These are phyloP conservation scores for Mucor irregularis DNA, from an alignment of 371 early-diverging fungal species.

Conservation along the genomic window DNA sequence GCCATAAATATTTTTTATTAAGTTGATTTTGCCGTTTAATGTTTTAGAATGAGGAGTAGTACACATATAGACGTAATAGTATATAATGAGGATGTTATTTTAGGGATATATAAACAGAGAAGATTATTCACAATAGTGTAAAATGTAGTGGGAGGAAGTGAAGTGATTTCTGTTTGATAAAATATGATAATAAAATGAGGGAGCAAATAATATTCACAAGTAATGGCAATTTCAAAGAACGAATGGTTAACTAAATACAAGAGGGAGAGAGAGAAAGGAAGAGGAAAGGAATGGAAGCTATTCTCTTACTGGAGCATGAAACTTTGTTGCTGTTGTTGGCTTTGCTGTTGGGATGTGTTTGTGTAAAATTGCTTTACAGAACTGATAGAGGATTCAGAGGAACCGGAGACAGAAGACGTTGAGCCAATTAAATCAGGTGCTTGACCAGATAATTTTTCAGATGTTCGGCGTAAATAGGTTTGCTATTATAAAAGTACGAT, in stretches of 20 bases:
- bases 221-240: neutral
- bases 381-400: slow-evolving; percentile 1
- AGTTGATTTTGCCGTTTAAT: too few relatives aligned
- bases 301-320: neutral
- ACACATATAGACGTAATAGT: too few relatives aligned
- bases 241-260: neutral
- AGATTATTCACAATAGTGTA: too few relatives aligned
- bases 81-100: too few relatives aligned
- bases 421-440: neutral
- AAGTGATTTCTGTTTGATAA: too few relatives aligned
- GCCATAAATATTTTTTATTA: too few relatives aligned
- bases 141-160: too few relatives aligned
- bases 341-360: neutral
- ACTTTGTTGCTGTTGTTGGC: neutral
- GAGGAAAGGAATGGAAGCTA: neutral
- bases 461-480: slow-evolving; percentile 23
- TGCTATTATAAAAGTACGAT: slow-evolving; percentile 8
- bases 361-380: neutral
- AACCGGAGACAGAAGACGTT: slow-evolving; percentile 1
- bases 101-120: too few relatives aligned
- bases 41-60: too few relatives aligned
- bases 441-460: slow-evolving; percentile 10
- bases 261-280: neutral
- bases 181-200: too few relatives aligned
- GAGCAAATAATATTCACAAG: neutral